phyloP scores from a whole-genome alignment of 179 eudicot genomes.

The Spergularia azorica region DNA sequence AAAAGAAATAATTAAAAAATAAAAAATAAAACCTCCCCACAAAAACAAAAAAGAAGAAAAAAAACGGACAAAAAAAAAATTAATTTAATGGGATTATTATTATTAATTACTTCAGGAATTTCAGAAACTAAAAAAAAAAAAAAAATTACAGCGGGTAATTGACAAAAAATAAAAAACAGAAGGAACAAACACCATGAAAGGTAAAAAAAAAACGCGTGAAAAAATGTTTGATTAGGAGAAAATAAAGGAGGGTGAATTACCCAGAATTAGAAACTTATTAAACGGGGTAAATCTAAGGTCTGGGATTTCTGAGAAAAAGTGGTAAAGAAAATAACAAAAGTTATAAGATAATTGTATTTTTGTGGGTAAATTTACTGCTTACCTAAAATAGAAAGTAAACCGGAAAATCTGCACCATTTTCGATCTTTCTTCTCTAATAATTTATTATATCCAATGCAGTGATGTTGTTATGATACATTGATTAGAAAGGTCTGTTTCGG shows the following conservation, averaged over 20 bases:
- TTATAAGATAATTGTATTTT: background rate
- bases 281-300: background rate
- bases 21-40: constrained; percentile 17
- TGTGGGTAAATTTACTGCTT: background rate
- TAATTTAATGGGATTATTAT: background rate
- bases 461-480: background rate
- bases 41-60: constrained; percentile 19
- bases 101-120: background rate
- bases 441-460: background rate
- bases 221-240: constrained; percentile 21
- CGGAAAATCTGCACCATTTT: background rate
- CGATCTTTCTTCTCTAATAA: no score
- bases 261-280: constrained; percentile 1
- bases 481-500: no score
- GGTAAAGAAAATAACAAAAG: background rate
- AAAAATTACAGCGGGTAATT: constrained; percentile 3
- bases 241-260: constrained; percentile 2
- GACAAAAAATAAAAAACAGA: background rate
- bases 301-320: background rate
- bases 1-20: constrained; percentile 17
- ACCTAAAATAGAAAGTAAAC: constrained; percentile 1
- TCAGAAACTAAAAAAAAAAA: background rate
- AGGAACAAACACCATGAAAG: background rate
- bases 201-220: constrained; percentile 10
- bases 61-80: background rate